Evolutionary conservation across 345 rosid species (phyloP).

Genomic region (Arabidopsis arenosa): DNA sequence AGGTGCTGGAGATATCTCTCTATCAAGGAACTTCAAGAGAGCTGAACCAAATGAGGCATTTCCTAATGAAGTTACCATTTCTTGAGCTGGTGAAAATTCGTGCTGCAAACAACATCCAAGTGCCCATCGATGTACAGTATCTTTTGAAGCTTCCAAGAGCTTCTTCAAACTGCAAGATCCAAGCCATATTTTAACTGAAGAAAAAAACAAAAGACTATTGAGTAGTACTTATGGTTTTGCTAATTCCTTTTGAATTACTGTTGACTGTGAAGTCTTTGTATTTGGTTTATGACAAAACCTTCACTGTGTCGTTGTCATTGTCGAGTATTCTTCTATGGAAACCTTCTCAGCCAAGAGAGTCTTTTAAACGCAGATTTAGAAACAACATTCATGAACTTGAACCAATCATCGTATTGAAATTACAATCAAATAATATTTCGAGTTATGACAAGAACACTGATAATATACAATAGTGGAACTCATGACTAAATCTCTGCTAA

Average conservation of each 20-base stretch:
- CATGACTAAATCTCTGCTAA: not conserved
- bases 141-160: conserved; percentile 14
- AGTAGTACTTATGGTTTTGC: not conserved
- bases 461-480: not conserved
- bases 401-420: not conserved
- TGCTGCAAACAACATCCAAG: not conserved
- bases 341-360: not conserved
- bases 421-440: not conserved
- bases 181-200: not conserved
- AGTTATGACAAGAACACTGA: not conserved
- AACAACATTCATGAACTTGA: not conserved
- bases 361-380: not conserved
- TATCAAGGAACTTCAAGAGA: not conserved
- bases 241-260: not conserved
- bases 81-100: conserved; percentile 13
- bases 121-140: not conserved
- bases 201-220: not conserved
- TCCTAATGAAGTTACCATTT: conserved; percentile 9
- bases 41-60: not conserved
- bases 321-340: not conserved
- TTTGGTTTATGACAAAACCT: not conserved
- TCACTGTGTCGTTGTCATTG: not conserved
- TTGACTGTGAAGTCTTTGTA: not conserved
- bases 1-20: not conserved
- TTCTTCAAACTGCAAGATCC: conserved; percentile 11